phyloP scores from a whole-genome alignment of 2,329 filamentous ascomycete species.

The Aspergillus quadricinctus region DNA sequence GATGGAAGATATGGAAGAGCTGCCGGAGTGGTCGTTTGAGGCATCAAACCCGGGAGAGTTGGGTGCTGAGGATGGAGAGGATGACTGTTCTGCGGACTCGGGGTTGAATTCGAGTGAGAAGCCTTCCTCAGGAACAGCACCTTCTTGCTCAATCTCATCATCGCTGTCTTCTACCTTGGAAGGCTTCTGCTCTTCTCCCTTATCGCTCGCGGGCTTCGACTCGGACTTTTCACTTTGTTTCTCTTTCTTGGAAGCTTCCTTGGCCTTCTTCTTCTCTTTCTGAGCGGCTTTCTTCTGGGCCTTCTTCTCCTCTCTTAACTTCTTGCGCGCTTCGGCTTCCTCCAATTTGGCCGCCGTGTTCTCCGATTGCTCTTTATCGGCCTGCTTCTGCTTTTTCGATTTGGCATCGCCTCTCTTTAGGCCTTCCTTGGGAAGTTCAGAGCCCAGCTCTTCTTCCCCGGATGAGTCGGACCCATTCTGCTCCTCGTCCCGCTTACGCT shows the following conservation, averaged over 20 bases:
- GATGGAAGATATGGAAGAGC: slow-evolving; percentile 67
- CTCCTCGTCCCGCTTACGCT: slow-evolving; percentile 71
- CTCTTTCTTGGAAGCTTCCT: slow-evolving; percentile 31
- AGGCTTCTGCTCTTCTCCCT: slow-evolving; percentile 14
- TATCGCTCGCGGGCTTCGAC: slow-evolving; percentile 15
- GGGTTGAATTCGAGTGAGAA: slow-evolving; percentile 46
- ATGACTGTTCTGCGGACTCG: slow-evolving; percentile 32
- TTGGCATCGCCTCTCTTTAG: slow-evolving; percentile 47
- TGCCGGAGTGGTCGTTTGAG: slow-evolving; percentile 47
- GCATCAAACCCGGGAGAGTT: slow-evolving; percentile 56
- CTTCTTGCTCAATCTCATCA: slow-evolving; percentile 28
- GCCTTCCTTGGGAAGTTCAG: slow-evolving; percentile 57
- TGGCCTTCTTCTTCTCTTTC: slow-evolving; percentile 49
- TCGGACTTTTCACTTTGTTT: slow-evolving; percentile 30
- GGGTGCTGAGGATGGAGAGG: slow-evolving; percentile 46
- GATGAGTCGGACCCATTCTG: slow-evolving; percentile 37
- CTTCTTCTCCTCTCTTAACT: slow-evolving; percentile 37
- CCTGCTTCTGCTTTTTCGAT: slow-evolving; percentile 55
- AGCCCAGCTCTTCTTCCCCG: slow-evolving; percentile 39
- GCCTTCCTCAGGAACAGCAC: slow-evolving; percentile 45
- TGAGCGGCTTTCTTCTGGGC: slow-evolving; percentile 46
- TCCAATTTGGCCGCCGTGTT: slow-evolving; percentile 22
- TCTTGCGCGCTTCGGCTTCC: slow-evolving; percentile 34
- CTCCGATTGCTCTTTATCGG: slow-evolving; percentile 22
- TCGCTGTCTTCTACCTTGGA: slow-evolving; percentile 20